Percentiles rank a stretch among this genome's conserved stretches.
Evolutionary conservation across 2,329 filamentous ascomycete genomes (phyloP).

Genomic region (Fusarium beomiforme): DNA sequence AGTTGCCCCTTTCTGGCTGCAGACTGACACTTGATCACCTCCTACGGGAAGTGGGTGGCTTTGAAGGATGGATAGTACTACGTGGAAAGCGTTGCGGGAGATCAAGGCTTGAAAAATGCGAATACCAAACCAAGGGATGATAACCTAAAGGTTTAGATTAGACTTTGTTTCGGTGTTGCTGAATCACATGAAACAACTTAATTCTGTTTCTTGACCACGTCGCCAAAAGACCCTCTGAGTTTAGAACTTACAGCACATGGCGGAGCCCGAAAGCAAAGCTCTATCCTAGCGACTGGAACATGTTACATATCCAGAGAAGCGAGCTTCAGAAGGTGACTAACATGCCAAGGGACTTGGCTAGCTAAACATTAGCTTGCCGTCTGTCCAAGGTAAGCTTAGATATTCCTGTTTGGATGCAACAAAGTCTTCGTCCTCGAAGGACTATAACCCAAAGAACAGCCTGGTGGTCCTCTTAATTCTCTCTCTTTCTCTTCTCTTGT

Average conservation of each 20-base stretch:
- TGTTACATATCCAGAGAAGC: neutral
- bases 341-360: neutral
- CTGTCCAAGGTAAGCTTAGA: neutral
- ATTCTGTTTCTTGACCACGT: neutral
- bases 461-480: neutral
- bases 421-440: neutral
- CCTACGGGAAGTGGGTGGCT: constrained; percentile 2
- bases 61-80: neutral
- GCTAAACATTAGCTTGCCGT: constrained; percentile 1
- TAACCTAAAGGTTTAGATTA: neutral
- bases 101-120: neutral
- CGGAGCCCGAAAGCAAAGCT: neutral
- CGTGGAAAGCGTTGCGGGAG: neutral
- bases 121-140: neutral
- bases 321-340: neutral
- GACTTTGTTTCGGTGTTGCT: neutral
- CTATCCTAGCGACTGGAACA: neutral
- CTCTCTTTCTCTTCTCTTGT: neutral
- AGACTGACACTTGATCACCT: neutral
- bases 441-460: neutral
- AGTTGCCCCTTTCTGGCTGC: constrained; percentile 28
- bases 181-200: constrained; percentile 2
- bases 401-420: constrained; percentile 1
- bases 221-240: neutral
- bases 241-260: neutral